These are phyloP conservation scores for Alopecurus myosuroides DNA, from an alignment of 176 grass and related monocot species.

Conservation along the genomic window DNA sequence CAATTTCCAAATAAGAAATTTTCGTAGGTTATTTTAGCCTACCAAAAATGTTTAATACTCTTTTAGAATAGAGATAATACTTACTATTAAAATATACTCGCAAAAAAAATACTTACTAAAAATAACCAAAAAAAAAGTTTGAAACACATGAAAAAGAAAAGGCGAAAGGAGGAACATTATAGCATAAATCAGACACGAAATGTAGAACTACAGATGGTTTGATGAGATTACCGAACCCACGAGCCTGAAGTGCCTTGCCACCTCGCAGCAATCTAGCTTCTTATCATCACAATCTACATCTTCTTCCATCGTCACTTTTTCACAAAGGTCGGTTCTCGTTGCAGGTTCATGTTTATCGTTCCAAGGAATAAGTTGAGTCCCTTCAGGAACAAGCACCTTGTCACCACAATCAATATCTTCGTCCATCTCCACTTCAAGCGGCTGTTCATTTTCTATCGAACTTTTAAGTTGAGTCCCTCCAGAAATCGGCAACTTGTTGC, in stretches of 20 bases:
- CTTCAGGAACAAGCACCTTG: background rate
- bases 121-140: background rate
- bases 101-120: too few relatives aligned
- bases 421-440: background rate
- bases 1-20: too few relatives aligned
- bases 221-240: conserved; percentile 13
- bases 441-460: background rate
- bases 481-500: background rate
- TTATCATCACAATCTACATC: background rate
- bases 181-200: background rate
- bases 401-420: background rate
- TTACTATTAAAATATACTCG: too few relatives aligned
- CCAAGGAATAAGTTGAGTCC: background rate
- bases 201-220: background rate
- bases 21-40: too few relatives aligned
- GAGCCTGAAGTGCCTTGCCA: background rate
- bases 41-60: too few relatives aligned
- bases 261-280: background rate
- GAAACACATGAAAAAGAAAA: background rate
- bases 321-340: background rate
- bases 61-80: too few relatives aligned
- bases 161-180: background rate
- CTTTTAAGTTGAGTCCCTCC: background rate
- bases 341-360: background rate
- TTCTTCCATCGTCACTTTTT: background rate